Conservation (phyloP, 1,284 basidiomycete species). For the Marasmius oreades region DNA sequence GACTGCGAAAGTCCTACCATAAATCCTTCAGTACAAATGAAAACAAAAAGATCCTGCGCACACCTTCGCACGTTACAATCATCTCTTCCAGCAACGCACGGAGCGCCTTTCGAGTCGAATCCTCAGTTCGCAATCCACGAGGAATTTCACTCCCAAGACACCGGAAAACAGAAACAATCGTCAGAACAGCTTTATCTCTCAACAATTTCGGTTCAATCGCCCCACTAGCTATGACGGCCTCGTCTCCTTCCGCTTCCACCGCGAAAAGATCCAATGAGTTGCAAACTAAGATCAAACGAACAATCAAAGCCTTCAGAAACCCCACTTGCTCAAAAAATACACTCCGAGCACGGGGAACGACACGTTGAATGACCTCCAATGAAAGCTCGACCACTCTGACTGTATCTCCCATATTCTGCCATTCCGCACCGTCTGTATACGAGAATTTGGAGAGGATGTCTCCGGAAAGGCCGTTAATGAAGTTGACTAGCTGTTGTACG, state of each 20-base stretch:
- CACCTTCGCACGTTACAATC: not conserved
- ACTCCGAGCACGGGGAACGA: not conserved
- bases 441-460: not conserved
- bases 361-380: slow-evolving; percentile 2
- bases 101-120: not conserved
- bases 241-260: slow-evolving; percentile 34
- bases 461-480: not conserved
- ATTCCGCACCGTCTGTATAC: not conserved
- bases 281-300: slow-evolving; percentile 49
- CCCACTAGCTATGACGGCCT: slow-evolving; percentile 22
- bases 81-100: not conserved
- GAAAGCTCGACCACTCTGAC: not conserved
- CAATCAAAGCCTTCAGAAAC: slow-evolving; percentile 38
- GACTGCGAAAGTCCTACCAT: slow-evolving; percentile 32
- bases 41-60: not conserved
- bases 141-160: slow-evolving; percentile 29
- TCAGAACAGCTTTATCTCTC: slow-evolving; percentile 31
- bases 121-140: slow-evolving; percentile 7
- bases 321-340: not conserved
- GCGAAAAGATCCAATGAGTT: slow-evolving; percentile 56
- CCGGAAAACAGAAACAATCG: slow-evolving; percentile 33
- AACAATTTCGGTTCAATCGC: slow-evolving; percentile 33
- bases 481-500: not conserved
- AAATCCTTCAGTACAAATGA: not conserved
- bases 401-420: not conserved